phyloP scores from a whole-genome alignment of 2,329 filamentous ascomycete genomes.

The Elsinoe necatrix region DNA sequence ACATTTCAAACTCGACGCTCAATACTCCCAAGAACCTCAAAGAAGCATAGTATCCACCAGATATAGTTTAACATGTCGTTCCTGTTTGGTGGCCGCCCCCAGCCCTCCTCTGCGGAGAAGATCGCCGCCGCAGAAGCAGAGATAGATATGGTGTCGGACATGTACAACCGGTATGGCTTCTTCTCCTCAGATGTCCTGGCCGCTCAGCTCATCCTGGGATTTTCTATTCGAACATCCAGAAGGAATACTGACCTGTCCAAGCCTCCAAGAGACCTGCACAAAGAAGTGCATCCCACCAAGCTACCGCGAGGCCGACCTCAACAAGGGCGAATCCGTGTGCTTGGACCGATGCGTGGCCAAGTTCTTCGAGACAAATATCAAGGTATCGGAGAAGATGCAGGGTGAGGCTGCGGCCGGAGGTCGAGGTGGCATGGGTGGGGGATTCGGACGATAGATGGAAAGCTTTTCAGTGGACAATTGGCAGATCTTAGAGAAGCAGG shows the following conservation, averaged over 20 bases:
- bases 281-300: slow-evolving; percentile 87
- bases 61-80: slow-evolving; percentile 51
- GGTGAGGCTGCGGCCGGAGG: slow-evolving; percentile 61
- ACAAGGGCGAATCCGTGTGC: slow-evolving; percentile 98
- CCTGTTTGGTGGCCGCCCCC: slow-evolving; percentile 63
- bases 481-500: neutral
- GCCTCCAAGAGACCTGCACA: slow-evolving; percentile 75
- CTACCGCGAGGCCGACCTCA: slow-evolving; percentile 93
- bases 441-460: slow-evolving; percentile 21
- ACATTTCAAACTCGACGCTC: neutral
- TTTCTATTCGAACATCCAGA: no score
- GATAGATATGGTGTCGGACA: slow-evolving; percentile 94
- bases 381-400: slow-evolving; percentile 95
- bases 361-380: slow-evolving; percentile 98
- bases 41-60: neutral
- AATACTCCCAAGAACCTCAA: neutral
- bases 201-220: no score
- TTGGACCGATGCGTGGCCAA: slow-evolving; percentile 95
- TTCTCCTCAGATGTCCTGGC: neutral
- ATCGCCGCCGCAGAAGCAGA: slow-evolving; percentile 93
- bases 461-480: neutral
- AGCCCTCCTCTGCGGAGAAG: slow-evolving; percentile 93
- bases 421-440: slow-evolving; percentile 47
- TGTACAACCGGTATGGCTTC: slow-evolving; percentile 76
- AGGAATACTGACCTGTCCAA: slow-evolving; percentile 16